Percentiles rank a stretch among this genome's conserved stretches.
These are phyloP conservation scores for Yarrowia phangngaensis DNA, from an alignment of 805 yeast species.

Conservation along the genomic window DNA sequence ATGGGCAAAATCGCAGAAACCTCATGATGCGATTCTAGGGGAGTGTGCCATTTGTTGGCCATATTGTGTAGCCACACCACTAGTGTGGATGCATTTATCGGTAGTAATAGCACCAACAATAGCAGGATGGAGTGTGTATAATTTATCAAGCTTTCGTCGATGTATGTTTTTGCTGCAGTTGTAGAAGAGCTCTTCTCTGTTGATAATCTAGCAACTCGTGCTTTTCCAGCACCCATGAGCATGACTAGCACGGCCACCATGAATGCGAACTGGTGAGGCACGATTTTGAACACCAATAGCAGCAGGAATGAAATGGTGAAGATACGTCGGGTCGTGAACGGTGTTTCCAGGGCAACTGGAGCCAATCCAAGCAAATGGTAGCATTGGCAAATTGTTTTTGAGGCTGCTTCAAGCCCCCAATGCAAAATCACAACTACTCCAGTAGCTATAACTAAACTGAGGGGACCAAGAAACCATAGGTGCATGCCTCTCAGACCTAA, in stretches of 20 bases:
- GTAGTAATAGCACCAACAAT: slow-evolving; percentile 71
- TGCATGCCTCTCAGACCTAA: slow-evolving; percentile 8
- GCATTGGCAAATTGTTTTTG: neutral
- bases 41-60: slow-evolving; percentile 73
- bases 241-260: slow-evolving; percentile 60
- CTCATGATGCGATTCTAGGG: slow-evolving; percentile 84
- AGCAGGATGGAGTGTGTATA: slow-evolving; percentile 60
- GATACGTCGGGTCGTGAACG: slow-evolving; percentile 6
- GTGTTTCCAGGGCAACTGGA: slow-evolving; percentile 1
- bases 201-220: neutral
- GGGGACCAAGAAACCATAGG: slow-evolving; percentile 25
- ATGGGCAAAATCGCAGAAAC: slow-evolving; percentile 75
- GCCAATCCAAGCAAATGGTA: slow-evolving; percentile 5
- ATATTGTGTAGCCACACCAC: slow-evolving; percentile 80
- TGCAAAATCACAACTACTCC: slow-evolving; percentile 17
- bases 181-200: neutral
- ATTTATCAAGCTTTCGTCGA: slow-evolving; percentile 38
- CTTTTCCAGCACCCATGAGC: slow-evolving; percentile 45
- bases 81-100: slow-evolving; percentile 71
- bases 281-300: slow-evolving; percentile 52
- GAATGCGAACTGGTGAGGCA: slow-evolving; percentile 81
- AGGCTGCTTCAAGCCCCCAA: neutral
- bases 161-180: slow-evolving; percentile 1
- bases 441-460: slow-evolving; percentile 4
- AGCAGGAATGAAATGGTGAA: slow-evolving; percentile 36